Base-by-base conservation (phyloP, 306 rosid genomes). In the Nissolia schottii region DNA sequence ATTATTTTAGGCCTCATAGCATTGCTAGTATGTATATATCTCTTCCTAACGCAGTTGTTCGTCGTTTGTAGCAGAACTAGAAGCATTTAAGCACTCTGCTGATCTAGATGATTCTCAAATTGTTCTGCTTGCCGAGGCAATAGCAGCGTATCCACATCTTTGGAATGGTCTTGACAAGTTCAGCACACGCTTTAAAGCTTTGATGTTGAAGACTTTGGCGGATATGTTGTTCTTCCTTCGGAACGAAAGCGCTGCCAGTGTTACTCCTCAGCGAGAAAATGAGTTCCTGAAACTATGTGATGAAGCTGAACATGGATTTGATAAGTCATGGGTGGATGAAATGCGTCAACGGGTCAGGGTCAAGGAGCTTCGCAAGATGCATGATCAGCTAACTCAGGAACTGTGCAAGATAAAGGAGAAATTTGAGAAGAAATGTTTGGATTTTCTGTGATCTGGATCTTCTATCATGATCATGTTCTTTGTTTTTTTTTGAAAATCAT, bases 61-160 rank as follows among this genome's bases (percentile, higher is more conserved):
- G n/a, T n/a, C n/a, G n/a, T n/a, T n/a, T n/a, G n/a, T n/a, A n/a
- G n/a, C n/a, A n/a, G n/a, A n/a, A n/a, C n/a, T n/a, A n/a, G n/a
- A n/a, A n/a, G n/a, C n/a, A n/a, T n/a, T n/a, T n/a, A n/a, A n/a
- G n/a, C n/a, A 46, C 16, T 50, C n/a, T 41, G 49, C 3, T 41
- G 49, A 41, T 41, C 49, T 41, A 18, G 49, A 41, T 46, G 77
- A 72, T 59, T 16, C 60, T 41, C 68, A 61, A 61, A 11, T 73
- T 62, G 40, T 31, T 62, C 3, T 48, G 4, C 29, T 61, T 13
- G 20, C 0, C 18, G 55, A 48, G 56, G 56, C 28, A 19, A 50
- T 19, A 2, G 56, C 13, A 20, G 28, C 1, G 2, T 48, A 50
- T 20, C 28, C 56, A 18, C 27, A 50, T 50, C 56, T 50, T 19